Evolutionary conservation across 2,329 filamentous ascomycete species (phyloP).

Genomic region (Diaporthe ilicicola): DNA sequence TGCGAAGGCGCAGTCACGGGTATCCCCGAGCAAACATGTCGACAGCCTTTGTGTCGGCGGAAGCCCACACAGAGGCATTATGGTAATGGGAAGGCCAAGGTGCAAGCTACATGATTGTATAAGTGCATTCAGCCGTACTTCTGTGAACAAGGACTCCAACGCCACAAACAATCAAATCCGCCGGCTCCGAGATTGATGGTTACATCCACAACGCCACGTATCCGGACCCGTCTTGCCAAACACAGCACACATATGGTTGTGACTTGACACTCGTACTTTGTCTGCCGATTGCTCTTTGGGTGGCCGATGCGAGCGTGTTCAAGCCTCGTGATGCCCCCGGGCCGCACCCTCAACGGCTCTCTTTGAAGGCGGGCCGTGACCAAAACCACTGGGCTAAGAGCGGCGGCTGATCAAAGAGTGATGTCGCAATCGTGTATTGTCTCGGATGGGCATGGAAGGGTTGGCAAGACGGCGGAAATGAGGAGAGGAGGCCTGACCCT

Average conservation of each 20-base stretch:
- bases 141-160: background rate
- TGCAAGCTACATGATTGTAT: background rate
- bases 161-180: constrained; percentile 3
- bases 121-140: background rate
- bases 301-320: background rate
- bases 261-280: background rate
- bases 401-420: background rate
- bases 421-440: constrained; percentile 3
- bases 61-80: background rate
- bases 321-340: background rate
- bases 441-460: constrained; percentile 1
- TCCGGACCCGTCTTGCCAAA: background rate
- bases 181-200: too few species aligned
- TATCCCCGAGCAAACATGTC: too few species aligned
- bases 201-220: background rate
- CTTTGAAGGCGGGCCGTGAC: background rate
- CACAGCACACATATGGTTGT: background rate
- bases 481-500: background rate
- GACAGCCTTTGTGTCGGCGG: background rate
- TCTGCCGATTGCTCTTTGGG: background rate
- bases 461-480: constrained; percentile 10
- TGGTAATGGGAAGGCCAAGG: background rate
- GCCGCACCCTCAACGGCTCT: background rate
- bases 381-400: background rate
- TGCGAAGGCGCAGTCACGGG: too few species aligned